Base-by-base conservation (phyloP, 2,329 filamentous ascomycete genomes). In the Colletotrichum paranaense region DNA sequence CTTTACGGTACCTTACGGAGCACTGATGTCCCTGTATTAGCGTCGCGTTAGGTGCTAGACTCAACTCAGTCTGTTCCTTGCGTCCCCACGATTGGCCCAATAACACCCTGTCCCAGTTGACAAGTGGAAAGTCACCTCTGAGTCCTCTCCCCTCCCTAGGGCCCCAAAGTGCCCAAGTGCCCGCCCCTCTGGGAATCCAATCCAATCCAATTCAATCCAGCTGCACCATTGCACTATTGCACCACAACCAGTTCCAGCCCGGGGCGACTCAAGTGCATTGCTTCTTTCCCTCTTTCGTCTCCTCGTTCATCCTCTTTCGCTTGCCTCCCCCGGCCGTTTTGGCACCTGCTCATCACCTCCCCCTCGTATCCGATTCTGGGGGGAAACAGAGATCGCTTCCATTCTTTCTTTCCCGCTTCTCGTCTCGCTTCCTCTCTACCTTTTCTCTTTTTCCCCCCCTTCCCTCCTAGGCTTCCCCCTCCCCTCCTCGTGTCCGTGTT, bases 321-420 rank as follows among this genome's bases (percentile, higher is more conserved):
- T 52, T 56, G 16, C 32, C 16, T 28, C 59, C 55, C 69, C 58
- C 57, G 46, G 57, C 22, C 30, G 52, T 49, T 32, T 30, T 53
- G 7, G 60, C 46, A 32, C 35, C 60, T 65, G 60, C 42, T 59
- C 60, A 65, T 65, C 35, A 69, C 60, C 67, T 52, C 12, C 38
- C 38, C 49, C 71, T 73, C 71, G 67, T 71, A 73, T 73, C 67
- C 71, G 35, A 73, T 70, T 73, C 71, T 73, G 70, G 70, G 67
- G 67, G 67, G 71, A 71, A 62, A 71, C 60, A 52, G 67, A 66
- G 67, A 70, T 73, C 67, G 60, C 70, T 67, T 67, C 19, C 42
- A n/a, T 49, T 49, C 32, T 57, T 57, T 46, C 62, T 64, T 42
- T 64, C 49, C n/a, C 16, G 42, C 68, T 60, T 69, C 59, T 68